A percentile compares a stretch with the other conserved stretches of the same genome.
These are phyloP conservation scores for Annulohypoxylon nitens DNA, from an alignment of 495 filamentous ascomycete genomes.

Conservation along the genomic window DNA sequence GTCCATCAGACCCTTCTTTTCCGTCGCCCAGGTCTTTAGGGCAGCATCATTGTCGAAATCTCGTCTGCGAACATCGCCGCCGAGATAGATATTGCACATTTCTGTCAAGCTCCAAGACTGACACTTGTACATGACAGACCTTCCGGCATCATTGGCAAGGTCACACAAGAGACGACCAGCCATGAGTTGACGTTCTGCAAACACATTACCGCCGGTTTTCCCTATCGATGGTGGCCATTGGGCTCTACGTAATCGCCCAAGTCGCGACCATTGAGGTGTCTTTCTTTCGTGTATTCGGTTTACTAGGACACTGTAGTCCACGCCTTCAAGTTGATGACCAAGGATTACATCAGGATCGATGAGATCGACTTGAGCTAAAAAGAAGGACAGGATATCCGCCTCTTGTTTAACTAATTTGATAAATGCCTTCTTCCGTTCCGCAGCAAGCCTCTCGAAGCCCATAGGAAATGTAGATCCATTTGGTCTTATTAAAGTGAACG, in stretches of 20 bases:
- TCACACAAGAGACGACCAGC: slow-evolving; percentile 93
- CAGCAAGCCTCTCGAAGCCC: slow-evolving; percentile 82
- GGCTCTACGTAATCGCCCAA: slow-evolving; percentile 84
- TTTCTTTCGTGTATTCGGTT: slow-evolving; percentile 90
- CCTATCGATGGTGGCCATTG: slow-evolving; percentile 92
- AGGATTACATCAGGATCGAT: slow-evolving; percentile 94
- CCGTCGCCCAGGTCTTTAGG: slow-evolving; percentile 87
- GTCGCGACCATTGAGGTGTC: slow-evolving; percentile 90
- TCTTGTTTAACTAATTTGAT: slow-evolving; percentile 87
- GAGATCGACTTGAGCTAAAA: slow-evolving; percentile 86
- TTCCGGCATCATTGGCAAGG: slow-evolving; percentile 95
- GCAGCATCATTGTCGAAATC: slow-evolving; percentile 90
- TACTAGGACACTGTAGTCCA: slow-evolving; percentile 92
- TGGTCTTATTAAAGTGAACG: slow-evolving; percentile 92
- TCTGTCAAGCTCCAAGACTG: slow-evolving; percentile 98
- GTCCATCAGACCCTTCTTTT: slow-evolving; percentile 89
- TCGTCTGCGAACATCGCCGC: slow-evolving; percentile 72
- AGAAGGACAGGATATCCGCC: slow-evolving; percentile 82
- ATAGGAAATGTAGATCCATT: slow-evolving; percentile 78
- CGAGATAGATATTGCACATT: slow-evolving; percentile 92
- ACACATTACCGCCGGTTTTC: slow-evolving; percentile 87
- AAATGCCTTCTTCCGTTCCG: slow-evolving; percentile 71
- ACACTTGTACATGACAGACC: slow-evolving; percentile 96
- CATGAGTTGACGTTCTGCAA: slow-evolving; percentile 89
- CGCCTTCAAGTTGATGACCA: slow-evolving; percentile 96